Percentiles rank a stretch among this genome's conserved stretches.
phyloP scores from a whole-genome alignment of 2,329 filamentous ascomycete genomes.

The Cordyceps cateniannulata region DNA sequence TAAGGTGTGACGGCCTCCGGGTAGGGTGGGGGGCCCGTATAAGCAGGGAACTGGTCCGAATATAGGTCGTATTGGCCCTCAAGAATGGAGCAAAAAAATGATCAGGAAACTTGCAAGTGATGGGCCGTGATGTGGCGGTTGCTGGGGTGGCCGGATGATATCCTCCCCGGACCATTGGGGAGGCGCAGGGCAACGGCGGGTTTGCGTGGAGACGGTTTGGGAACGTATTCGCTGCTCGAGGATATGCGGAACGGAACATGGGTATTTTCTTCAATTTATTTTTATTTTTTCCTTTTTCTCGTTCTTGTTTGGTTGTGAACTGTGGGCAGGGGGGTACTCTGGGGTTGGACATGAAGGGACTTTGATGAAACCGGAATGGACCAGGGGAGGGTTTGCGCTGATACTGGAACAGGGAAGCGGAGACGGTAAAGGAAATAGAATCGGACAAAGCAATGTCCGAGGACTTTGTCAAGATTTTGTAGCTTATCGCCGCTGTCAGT shows the following conservation, averaged over 20 bases:
- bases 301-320: background rate
- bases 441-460: no score
- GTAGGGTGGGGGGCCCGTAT: background rate
- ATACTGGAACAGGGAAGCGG: background rate
- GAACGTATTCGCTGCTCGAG: background rate
- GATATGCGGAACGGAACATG: background rate
- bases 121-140: background rate
- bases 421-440: background rate
- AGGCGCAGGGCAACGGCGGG: background rate
- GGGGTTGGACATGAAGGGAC: no score
- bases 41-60: background rate
- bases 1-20: background rate
- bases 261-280: background rate
- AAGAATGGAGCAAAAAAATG: background rate
- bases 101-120: slow-evolving; percentile 1
- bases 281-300: background rate
- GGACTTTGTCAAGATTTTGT: background rate
- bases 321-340: background rate
- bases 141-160: background rate
- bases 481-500: background rate
- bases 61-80: background rate
- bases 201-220: background rate
- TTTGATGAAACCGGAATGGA: background rate
- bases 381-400: background rate
- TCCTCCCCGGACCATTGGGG: background rate